Conservation (phyloP, 495 filamentous ascomycete genomes). For the Diplogelasinospora grovesii region DNA sequence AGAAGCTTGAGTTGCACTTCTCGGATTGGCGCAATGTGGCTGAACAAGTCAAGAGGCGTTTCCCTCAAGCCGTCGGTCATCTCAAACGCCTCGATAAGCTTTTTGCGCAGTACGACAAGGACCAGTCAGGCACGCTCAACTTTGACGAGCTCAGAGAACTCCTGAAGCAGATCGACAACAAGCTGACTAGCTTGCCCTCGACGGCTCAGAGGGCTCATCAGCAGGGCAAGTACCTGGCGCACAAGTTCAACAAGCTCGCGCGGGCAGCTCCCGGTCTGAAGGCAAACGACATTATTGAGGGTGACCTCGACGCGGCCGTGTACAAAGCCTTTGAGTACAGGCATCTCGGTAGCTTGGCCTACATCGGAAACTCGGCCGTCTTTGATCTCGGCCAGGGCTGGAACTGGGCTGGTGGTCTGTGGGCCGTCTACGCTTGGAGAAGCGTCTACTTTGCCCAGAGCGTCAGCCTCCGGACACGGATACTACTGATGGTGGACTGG, state of each 20-base stretch:
- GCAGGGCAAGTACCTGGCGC: slow-evolving; percentile 88
- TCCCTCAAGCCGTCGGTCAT: slow-evolving; percentile 90
- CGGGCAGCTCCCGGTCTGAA: slow-evolving; percentile 66
- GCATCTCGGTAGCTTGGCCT: slow-evolving; percentile 87
- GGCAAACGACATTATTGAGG: slow-evolving; percentile 75
- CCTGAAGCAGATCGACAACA: slow-evolving; percentile 81
- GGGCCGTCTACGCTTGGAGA: slow-evolving; percentile 95
- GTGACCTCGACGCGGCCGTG: slow-evolving; percentile 85
- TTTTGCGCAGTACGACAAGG: slow-evolving; percentile 86
- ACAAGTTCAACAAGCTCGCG: slow-evolving; percentile 90
- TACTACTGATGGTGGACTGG: slow-evolving; percentile 98
- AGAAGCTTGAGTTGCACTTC: slow-evolving; percentile 76
- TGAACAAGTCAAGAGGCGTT: slow-evolving; percentile 72
- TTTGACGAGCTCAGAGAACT: slow-evolving; percentile 88
- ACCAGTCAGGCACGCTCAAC: slow-evolving; percentile 86
- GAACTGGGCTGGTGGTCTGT: slow-evolving; percentile 73
- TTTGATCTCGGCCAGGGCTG: slow-evolving; percentile 75
- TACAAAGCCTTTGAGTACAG: slow-evolving; percentile 96
- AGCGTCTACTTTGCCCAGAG: slow-evolving; percentile 98
- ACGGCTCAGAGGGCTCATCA: slow-evolving; percentile 97
- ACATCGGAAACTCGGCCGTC: slow-evolving; percentile 92
- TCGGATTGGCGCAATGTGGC: slow-evolving; percentile 82
- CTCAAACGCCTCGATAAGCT: slow-evolving; percentile 81
- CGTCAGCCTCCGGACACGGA: slow-evolving; percentile 83
- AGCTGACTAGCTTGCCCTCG: slow-evolving; percentile 77